Base-by-base conservation (phyloP, 2,329 filamentous ascomycete species). In the Xylaria sp. region DNA sequence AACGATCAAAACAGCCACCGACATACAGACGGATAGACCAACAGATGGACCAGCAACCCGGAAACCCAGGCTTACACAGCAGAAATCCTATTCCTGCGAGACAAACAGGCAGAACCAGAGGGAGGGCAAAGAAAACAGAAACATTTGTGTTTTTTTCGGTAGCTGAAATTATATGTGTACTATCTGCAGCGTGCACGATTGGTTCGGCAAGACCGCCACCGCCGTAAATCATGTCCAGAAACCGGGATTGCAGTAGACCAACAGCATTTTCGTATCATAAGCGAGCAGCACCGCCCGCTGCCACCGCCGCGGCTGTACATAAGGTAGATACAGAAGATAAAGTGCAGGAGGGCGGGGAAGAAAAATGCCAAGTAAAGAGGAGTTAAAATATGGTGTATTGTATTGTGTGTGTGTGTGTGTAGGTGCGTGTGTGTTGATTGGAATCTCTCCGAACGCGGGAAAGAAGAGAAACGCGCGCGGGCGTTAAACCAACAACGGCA, bases 161-260 rank as follows among this genome's bases (percentile, higher is more conserved):
- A 39, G 23, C 52, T 56, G 20, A 9, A 41, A 9, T 20, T 48
- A 25, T 52, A 48, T 2, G 18, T 46, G 25, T 52, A 39, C 28
- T 50, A 55, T 51, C 9, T 46, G 9, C 41, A 57, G 34, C 51
- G 20, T 39, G 51, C 20, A 41, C 56, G 57, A 68, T 70, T 70
- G 68, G 68, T 28, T 52, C 68, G 65, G 68, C 55, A 50, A 58
- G 37, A 41, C 67, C 67, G 67, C 64, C 59, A 67, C 64, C 63
- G 50, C 64, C 28, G 64, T 39, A 48, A 23, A 63, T 31, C 65
- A 48, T 28, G 44, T 12, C 46, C 13, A 25, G 31, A 59, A 59
- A 62, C 54, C 63, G n/a, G 68, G 56, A 55, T 59, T 51, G 31
- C 41, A 46, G 39, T 51, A 48, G 59, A 44, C n/a, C 28, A 18